These are phyloP conservation scores for Senna tora DNA, from an alignment of 306 rosid species.

Conservation along the genomic window DNA sequence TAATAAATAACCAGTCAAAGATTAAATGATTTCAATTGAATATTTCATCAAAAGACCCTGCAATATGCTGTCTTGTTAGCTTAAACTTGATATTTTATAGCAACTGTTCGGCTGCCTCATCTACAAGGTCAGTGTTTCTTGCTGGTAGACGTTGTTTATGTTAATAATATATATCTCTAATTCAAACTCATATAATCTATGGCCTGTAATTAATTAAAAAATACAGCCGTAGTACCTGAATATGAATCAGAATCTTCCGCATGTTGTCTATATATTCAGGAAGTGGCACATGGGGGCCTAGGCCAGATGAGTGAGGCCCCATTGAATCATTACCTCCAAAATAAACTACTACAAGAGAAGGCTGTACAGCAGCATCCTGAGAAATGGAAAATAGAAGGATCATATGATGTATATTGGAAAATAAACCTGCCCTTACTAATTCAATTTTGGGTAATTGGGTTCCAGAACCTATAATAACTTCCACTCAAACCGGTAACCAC, in stretches of 20 bases:
- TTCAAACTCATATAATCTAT: conserved; percentile 4
- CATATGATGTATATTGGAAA: neutral
- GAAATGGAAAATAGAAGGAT: neutral
- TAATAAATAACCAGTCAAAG: neutral
- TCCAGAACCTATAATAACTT: neutral
- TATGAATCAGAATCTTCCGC: conserved; percentile 58
- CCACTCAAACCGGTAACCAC: conserved; percentile 3
- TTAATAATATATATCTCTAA: conserved; percentile 13
- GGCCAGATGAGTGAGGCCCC: conserved; percentile 69
- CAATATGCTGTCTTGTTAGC: neutral
- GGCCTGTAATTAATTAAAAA: conserved; percentile 3
- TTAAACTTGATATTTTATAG: conserved; percentile 4
- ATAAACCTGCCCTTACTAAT: neutral
- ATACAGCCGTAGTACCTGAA: conserved; percentile 47
- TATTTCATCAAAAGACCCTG: conserved; percentile 16
- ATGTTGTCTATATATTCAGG: conserved; percentile 61
- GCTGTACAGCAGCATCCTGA: conserved; percentile 69
- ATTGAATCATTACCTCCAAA: conserved; percentile 78
- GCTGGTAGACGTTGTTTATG: conserved; percentile 13
- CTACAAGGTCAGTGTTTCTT: neutral
- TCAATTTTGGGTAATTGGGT: neutral
- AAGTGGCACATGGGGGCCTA: conserved; percentile 78
- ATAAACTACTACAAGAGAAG: conserved; percentile 68
- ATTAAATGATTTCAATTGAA: neutral
- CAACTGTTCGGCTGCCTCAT: neutral